Conservation (phyloP, 2,329 filamentous ascomycete genomes). For the Tolypocladium album region DNA sequence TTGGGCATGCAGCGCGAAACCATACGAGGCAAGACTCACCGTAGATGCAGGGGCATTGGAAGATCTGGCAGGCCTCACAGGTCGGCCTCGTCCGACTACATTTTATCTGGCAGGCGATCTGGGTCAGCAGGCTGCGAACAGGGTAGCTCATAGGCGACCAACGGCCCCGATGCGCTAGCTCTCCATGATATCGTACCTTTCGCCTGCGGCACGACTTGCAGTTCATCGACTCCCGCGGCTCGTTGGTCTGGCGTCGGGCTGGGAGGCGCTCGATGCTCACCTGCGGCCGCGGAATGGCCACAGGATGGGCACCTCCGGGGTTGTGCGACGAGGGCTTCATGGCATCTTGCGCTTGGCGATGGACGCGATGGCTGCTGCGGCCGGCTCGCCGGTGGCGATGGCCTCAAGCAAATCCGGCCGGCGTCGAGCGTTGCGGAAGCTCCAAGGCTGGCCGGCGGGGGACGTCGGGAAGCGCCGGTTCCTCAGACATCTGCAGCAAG, state of each 20-base stretch:
- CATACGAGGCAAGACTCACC: slow-evolving; percentile 41
- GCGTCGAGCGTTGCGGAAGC: background rate
- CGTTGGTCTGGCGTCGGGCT: slow-evolving; percentile 57
- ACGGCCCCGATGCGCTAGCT: background rate
- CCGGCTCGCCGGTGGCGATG: background rate
- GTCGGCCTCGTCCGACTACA: slow-evolving; percentile 77
- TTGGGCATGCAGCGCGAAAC: background rate
- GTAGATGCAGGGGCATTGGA: slow-evolving; percentile 80
- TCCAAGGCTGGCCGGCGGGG: background rate
- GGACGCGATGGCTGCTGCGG: background rate
- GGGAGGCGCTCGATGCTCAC: slow-evolving; percentile 74
- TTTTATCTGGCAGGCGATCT: slow-evolving; percentile 58
- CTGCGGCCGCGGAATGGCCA: slow-evolving; percentile 60
- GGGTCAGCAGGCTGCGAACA: background rate
- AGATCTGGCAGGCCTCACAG: slow-evolving; percentile 82
- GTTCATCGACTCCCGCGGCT: slow-evolving; percentile 86
- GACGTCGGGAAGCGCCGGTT: background rate
- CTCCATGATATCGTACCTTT: slow-evolving; percentile 47
- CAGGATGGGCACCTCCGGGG: slow-evolving; percentile 21
- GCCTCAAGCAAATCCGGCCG: background rate
- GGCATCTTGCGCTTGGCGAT: background rate
- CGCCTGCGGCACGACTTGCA: slow-evolving; percentile 90
- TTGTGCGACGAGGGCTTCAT: slow-evolving; percentile 17
- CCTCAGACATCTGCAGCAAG: background rate
- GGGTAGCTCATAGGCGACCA: background rate